Evolutionary conservation across 1,284 basidiomycete species (phyloP), one percentile per base, ranked within the genome.

Genomic region (Pseudozyma sp.): DNA sequence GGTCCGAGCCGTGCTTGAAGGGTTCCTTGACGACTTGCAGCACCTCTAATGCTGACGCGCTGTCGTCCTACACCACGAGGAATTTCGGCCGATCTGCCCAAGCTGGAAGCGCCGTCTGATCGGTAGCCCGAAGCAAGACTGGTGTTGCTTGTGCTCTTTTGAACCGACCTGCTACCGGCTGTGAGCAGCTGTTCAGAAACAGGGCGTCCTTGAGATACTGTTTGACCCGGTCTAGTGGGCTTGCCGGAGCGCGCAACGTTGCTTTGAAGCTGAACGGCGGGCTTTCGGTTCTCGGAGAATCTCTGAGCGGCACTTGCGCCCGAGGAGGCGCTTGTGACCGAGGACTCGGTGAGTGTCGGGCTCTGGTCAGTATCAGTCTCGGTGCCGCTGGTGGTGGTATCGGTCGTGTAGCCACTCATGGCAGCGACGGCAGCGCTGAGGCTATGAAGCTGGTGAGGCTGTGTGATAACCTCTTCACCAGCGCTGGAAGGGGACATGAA

Each of bases 81-180:
- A 35, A 79, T 78, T 33, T 79, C 78, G 1, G 68, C 60, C 6
- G 78, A 64, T 9, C 78, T 56, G 5, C 78, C 76, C 1, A 79
- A 58, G 29, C 69, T 73, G 3, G 75, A 77, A 16, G 66, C 68
- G 13, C 68, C 62, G 16, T 71, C 71, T 8, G 64, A 74, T 16
- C 64, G 59, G 30, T 70, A 69, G 17, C 54, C 55, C 3, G 68
- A 69, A 14, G 60, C 57, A 5, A 76, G 53, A 31, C 56, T 70
- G 2, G 63, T 55, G 24, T 61, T 62, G 49, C 69, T 73, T n/a
- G 42, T 59, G 55, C 73, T 74, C 31, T 72, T 58, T 31, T 52
- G 55, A 24, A 78, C 52, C 11, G 45, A 51, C 37, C 19, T 58
- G 5, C 34, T 14, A 4, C 16, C 29, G 7, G n/a, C 19, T 4